Percentiles rank a stretch among this genome's conserved stretches.
These are phyloP conservation scores for Leccinum variicolor DNA, from an alignment of 768 basidiomycete species.

Conservation along the genomic window DNA sequence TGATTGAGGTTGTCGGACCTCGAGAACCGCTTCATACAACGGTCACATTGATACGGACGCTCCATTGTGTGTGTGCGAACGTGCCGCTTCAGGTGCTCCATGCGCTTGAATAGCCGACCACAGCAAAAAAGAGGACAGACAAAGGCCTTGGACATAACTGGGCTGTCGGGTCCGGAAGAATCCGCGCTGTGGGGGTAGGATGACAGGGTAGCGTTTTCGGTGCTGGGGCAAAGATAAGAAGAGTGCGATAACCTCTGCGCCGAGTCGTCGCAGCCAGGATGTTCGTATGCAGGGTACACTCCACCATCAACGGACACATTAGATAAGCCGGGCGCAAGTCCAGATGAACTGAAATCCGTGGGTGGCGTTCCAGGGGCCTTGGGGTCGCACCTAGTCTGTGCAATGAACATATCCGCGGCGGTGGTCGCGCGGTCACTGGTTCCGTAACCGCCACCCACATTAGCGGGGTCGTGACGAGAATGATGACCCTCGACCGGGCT, in stretches of 20 bases:
- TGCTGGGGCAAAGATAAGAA: constrained; percentile 13
- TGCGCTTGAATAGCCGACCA: constrained; percentile 82
- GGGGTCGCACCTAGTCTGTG: constrained; percentile 58
- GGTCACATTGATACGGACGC: constrained; percentile 70
- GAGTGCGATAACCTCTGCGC: constrained; percentile 15
- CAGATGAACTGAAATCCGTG: constrained; percentile 14
- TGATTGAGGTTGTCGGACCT: constrained; percentile 87
- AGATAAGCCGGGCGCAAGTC: constrained; percentile 20
- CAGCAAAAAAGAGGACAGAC: constrained; percentile 85
- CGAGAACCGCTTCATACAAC: constrained; percentile 81
- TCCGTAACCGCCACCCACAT: constrained; percentile 28
- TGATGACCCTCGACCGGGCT: constrained; percentile 21
- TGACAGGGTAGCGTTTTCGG: constrained; percentile 13
- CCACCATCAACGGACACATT: constrained; percentile 22
- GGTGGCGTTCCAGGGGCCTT: constrained; percentile 25
- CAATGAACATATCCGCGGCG: constrained; percentile 65
- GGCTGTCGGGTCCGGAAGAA: constrained; percentile 17
- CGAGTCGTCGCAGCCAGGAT: constrained; percentile 15
- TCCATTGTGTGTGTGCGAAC: constrained; percentile 89
- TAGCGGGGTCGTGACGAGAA: constrained; percentile 7
- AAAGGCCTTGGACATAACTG: constrained; percentile 59
- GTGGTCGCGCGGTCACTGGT: constrained; percentile 35
- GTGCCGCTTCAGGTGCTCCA: constrained; percentile 89
- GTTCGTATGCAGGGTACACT: constrained; percentile 16
- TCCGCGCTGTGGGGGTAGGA: constrained; percentile 21